Base-by-base conservation (phyloP, 192 early-diverging fungal genomes). In the Rhizophagus clarus region DNA sequence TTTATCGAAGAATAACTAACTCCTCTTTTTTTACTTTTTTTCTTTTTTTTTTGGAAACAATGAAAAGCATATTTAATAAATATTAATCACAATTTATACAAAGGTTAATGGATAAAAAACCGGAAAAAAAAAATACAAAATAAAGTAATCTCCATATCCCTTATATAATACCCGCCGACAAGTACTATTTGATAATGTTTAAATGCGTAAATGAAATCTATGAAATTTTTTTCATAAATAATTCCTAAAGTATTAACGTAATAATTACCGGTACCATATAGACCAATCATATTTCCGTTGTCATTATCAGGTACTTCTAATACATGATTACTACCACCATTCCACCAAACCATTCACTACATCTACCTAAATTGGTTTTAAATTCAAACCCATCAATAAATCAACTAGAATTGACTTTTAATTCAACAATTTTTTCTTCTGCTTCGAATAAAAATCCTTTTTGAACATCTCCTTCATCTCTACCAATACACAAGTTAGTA, bases 311-410 rank as follows among this genome's bases (percentile, higher is more conserved):
- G 82, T 77, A 81, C 80, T 26, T 91, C 45, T 15, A 86, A 69
- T 7, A 78, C 79, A 15, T 67, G 76, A 1, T 51, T 20, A 11
- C 77, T 66, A 2, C 91, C 91, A 49, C 89, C 88, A 6, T 34
- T 12, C 88, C 84, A 80, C 91, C 91, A 67, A 80, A 86, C 91
- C 91, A 92, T 28, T 81, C 85, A 71, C 81, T 86, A 26, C 74
- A 28, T 28, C 83, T 83, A 61, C 91, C 90, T 24, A 72, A 75
- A 28, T 79, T 81, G 2, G 89, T 88, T 45, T 87, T 79, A 70
- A 91, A 84, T 83, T 90, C 88, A 4, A 92, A 45, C 0, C 91
- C 90, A 73, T 92, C 91, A 71, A 92, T 83, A 87, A 88, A 92
- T 61, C 80, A 83, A 31, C 91, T 90, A 12, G 84, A 77, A 15